Base-by-base conservation (phyloP, 805 yeast genomes). In the Spathaspora gorwiae region DNA sequence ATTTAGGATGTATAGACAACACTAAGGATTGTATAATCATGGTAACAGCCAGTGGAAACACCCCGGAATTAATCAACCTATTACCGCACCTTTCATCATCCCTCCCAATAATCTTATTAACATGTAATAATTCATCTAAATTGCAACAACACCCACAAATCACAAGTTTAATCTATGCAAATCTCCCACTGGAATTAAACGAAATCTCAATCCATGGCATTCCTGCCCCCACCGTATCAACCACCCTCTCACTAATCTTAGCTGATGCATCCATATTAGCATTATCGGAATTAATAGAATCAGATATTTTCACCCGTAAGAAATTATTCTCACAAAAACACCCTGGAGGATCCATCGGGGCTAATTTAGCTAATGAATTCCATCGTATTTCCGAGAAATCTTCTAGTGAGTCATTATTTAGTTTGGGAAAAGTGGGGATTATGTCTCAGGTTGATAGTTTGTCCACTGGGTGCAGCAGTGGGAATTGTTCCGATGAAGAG, bases 341-440 rank as follows among this genome's bases (percentile, higher is more conserved):
- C 57, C 97, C 97, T 1, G 96, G 96, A 15, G 97, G 97, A 13
- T 85, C 94, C 1, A 88, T 89, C 57, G 97, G 97, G 12, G 70
- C 66, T 5, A 62, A 64, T 49, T 64, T 69, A 50, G 45, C 54
- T 13, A 12, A 19, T 13, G 44, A 46, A 29, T 46, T 46, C 13
- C 35, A 12, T 32, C n/a, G 5, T 32, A 32, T 12, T 2, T 14
- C 40, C 2, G 40, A 39, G 26, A 46, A 36, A 35, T 43, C 47
- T 1, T 43, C 49, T 6, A 43, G 37, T 31, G n/a, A 29, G 1
- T 45, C 48, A 8, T 38, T 45, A 13, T 42, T 45, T 11, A 45
- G 48, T 38, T 39, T 45, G 12, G 39, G 39, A 58, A 63, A 27
- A 19, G 24, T 19, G 24, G 24, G 24, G 24, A 19, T 19, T 3